Conservation (phyloP, 371 early-diverging fungal genomes). For the Batkoa obscura region DNA sequence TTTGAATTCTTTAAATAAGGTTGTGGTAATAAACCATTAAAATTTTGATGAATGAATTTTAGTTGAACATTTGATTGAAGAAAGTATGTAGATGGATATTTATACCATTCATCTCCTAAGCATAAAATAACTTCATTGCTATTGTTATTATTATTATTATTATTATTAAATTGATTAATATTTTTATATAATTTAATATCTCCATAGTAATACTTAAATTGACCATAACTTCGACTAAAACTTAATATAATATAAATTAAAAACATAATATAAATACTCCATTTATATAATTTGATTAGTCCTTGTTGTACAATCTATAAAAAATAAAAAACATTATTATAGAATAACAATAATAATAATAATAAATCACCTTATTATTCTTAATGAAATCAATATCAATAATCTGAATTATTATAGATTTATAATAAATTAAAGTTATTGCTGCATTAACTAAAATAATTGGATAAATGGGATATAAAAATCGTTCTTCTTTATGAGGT, state of each 20-base stretch:
- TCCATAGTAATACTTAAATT: constrained; percentile 14
- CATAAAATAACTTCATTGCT: constrained; percentile 34
- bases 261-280: background rate
- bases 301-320: background rate
- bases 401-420: constrained; percentile 12
- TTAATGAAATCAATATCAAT: background rate
- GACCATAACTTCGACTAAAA: constrained; percentile 13
- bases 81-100: constrained; percentile 80
- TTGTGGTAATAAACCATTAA: constrained; percentile 46
- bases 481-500: constrained; percentile 93
- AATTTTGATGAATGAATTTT: constrained; percentile 34
- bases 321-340: too few species aligned
- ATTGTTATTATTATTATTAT: constrained; percentile 2
- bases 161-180: too few species aligned
- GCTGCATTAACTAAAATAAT: constrained; percentile 62
- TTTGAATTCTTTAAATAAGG: constrained; percentile 8
- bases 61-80: constrained; percentile 44
- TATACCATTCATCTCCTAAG: constrained; percentile 86
- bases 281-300: background rate
- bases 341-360: too few species aligned
- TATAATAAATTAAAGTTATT: constrained; percentile 27
- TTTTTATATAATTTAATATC: constrained; percentile 7
- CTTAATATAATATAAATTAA: constrained; percentile 11
- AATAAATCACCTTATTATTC: background rate
- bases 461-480: constrained; percentile 84